Conservation (phyloP, 1,139 yeast genomes). For the Saccharomyces hybrid region DNA sequence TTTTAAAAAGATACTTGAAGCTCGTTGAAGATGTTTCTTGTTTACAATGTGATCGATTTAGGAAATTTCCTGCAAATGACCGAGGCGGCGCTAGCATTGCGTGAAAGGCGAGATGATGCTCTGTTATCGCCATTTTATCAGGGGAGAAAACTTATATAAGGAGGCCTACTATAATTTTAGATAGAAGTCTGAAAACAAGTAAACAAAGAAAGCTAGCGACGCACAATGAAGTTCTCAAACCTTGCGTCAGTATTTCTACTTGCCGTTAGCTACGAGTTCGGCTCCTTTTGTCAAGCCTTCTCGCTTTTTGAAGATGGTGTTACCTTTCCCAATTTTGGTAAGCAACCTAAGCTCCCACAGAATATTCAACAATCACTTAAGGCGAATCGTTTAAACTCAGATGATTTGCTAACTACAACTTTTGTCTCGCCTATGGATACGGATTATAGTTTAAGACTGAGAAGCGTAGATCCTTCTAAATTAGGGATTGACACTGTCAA, state of each 20-base stretch:
- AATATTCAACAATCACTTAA: constrained; percentile 1
- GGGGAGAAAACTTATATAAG: neutral
- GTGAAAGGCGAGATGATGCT: neutral
- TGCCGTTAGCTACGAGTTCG: neutral
- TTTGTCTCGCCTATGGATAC: constrained; percentile 11
- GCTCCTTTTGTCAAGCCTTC: neutral
- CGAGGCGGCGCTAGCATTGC: neutral
- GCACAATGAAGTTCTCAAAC: neutral
- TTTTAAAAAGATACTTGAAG: neutral
- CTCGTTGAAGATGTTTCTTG: neutral
- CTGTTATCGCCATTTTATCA: neutral
- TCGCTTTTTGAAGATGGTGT: constrained; percentile 9
- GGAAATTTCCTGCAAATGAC: neutral
- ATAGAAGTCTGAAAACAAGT: neutral
- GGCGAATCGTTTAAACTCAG: neutral
- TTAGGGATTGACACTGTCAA: constrained; percentile 38
- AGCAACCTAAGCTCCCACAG: constrained; percentile 5
- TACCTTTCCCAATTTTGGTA: constrained; percentile 8
- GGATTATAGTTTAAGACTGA: constrained; percentile 17
- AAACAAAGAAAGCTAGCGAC: neutral
- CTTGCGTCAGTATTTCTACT: neutral
- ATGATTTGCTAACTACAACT: constrained; percentile 1
- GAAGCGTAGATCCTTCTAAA: constrained; percentile 18
- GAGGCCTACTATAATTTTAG: neutral
- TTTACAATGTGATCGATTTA: neutral